Base-by-base conservation (phyloP, 2,329 filamentous ascomycete genomes). In the Fusarium globosum region DNA sequence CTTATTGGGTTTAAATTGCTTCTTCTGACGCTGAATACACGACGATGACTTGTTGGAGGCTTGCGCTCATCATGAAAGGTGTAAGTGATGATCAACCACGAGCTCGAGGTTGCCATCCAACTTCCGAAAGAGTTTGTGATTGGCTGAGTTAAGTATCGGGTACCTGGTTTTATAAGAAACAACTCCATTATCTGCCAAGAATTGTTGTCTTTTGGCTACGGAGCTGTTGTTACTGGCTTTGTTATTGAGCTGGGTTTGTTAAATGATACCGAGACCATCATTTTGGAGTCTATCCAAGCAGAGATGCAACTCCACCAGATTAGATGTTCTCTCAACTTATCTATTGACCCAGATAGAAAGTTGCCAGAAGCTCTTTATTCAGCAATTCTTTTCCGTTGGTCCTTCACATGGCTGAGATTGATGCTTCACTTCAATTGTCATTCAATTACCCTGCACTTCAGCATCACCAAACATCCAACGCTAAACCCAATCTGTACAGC, bases 101-200 rank as follows among this genome's bases (percentile, higher is more conserved):
- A 36, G 48, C 30, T 36, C 2, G 16, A 52, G 4, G 18, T 20
- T 5, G 21, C 16, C 12, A 15, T n/a, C 16, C 16, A 15, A 20
- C 9, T 36, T 6, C 30, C 9, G 0, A 26, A 2, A 6, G 21
- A 35, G 9, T 12, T 20, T 15, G 0, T 0, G 12, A 3, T 7
- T 26, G 5, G 2, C 2, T 14, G 6, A 6, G 6, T 26, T 23
- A 10, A 35, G 2, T 23, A 0, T 4, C 5, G 3, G 30, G 2
- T 12, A 30, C 14, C 2, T 20, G 6, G 3, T 3, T 15, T 7
- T 15, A 7, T 16, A 3, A 30, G 4, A 16, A 11, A 4, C 2
- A 21, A 11, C 13, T 30, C 3, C 13, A 16, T 20, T 9, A 30
- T 28, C 20, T 30, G 6, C 10, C 46, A 18, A 33, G 16, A 12